Conservation (phyloP, 176 grass and related monocot genomes). For the Panicum miliaceum region DNA sequence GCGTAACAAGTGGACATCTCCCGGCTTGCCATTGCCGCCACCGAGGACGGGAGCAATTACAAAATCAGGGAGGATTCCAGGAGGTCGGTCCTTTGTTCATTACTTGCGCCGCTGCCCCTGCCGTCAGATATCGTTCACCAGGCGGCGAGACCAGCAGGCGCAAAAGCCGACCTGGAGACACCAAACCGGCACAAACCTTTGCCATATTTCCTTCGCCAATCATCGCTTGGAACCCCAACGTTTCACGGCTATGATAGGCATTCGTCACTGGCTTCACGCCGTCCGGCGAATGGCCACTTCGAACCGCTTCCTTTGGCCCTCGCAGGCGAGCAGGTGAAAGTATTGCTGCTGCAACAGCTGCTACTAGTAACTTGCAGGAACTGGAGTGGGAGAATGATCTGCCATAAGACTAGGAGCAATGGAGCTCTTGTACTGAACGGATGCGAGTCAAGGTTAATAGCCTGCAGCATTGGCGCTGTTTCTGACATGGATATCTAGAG, state of each 20-base stretch:
- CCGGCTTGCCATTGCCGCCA: neutral
- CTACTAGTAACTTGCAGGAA: neutral
- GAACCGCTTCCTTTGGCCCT: neutral
- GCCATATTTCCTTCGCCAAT: no score
- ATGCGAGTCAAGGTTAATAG: neutral
- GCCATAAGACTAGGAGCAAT: neutral
- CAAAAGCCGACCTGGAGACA: no score
- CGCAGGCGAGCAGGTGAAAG: no score
- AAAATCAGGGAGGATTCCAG: no score
- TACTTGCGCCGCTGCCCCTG: no score
- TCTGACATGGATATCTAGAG: conserved; percentile 31
- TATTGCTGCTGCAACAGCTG: no score
- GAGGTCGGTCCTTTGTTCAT: no score
- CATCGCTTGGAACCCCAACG: no score
- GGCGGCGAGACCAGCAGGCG: no score
- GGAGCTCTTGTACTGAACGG: conserved; percentile 13
- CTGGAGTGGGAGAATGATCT: neutral
- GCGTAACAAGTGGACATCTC: neutral
- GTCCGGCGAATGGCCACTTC: neutral
- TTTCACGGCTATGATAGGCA: neutral
- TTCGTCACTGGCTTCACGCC: neutral
- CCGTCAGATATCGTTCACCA: no score
- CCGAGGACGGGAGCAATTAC: neutral
- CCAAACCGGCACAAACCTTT: no score
- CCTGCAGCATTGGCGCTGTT: conserved; percentile 4